A percentile compares a stretch with the other conserved stretches of the same genome.
Conservation (phyloP, 371 early-diverging fungal genomes). For the Apophysomyces ossiformis region DNA sequence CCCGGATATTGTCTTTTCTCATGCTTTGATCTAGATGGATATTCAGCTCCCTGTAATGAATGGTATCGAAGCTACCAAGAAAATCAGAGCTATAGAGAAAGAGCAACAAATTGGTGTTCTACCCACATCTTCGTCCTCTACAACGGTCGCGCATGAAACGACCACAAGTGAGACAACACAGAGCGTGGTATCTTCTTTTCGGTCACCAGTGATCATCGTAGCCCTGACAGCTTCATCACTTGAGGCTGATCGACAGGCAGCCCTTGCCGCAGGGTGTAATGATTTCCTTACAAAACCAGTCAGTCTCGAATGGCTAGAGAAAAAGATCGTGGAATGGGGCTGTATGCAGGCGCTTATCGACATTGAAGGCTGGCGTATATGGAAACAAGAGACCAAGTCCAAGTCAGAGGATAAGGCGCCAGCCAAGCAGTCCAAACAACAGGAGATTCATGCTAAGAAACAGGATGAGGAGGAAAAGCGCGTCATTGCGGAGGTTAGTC, state of each 20-base stretch:
- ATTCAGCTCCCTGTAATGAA: conserved; percentile 79
- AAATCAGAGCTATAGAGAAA: conserved; percentile 67
- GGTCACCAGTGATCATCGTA: conserved; percentile 80
- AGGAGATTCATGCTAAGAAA: background rate
- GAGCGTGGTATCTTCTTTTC: conserved; percentile 43
- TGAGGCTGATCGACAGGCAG: conserved; percentile 72
- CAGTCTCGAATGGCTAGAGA: conserved; percentile 75
- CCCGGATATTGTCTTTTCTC: background rate
- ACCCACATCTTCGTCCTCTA: conserved; percentile 34
- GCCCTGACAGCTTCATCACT: conserved; percentile 80
- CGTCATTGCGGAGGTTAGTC: conserved; percentile 6
- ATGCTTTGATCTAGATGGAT: conserved; percentile 62
- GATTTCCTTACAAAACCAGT: conserved; percentile 87
- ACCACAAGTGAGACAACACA: background rate
- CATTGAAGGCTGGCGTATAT: conserved; percentile 74
- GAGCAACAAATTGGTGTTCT: conserved; percentile 59
- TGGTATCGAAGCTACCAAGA: conserved; percentile 75
- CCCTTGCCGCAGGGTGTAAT: conserved; percentile 83
- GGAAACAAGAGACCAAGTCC: conserved; percentile 45
- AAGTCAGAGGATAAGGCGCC: background rate
- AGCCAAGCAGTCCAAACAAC: background rate
- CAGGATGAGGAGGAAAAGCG: background rate
- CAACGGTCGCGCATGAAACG: conserved; percentile 6
- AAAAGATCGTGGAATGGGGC: conserved; percentile 88
- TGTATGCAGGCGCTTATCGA: conserved; percentile 88